Percentiles rank a stretch among this genome's conserved stretches.
Conservation (phyloP, 2,329 filamentous ascomycete species). For the Pestalotiopsis sp. region DNA sequence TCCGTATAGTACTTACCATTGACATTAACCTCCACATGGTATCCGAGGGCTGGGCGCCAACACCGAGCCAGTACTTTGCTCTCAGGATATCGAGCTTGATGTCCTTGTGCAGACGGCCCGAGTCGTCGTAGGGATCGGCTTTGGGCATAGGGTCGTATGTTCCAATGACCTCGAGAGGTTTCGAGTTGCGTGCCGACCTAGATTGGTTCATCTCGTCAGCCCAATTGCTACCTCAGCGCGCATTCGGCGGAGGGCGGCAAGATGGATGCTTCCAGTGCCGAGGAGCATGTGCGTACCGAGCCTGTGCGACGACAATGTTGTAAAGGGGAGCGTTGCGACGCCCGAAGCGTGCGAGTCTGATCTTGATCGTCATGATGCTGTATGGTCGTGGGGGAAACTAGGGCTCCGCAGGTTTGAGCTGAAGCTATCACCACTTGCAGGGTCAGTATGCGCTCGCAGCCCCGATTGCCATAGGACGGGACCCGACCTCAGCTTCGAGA, state of each 20-base stretch:
- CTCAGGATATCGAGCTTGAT: constrained; percentile 81
- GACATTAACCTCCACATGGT: constrained; percentile 83
- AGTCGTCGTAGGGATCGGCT: constrained; percentile 59
- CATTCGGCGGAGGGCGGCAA: neutral
- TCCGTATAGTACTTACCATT: constrained; percentile 60
- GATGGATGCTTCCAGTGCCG: neutral
- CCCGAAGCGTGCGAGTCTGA: constrained; percentile 92
- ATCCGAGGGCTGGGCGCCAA: constrained; percentile 92
- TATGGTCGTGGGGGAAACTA: too few relatives aligned
- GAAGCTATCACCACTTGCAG: constrained; percentile 1
- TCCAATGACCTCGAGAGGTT: constrained; percentile 90
- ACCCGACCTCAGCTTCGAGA: neutral
- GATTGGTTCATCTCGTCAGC: neutral
- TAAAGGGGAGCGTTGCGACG: constrained; percentile 88
- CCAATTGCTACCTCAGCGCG: neutral
- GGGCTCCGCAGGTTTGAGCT: neutral
- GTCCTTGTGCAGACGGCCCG: constrained; percentile 82
- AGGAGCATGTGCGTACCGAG: constrained; percentile 64
- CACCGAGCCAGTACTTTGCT: constrained; percentile 94
- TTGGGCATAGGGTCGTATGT: constrained; percentile 73
- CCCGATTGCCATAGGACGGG: neutral
- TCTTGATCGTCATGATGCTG: constrained; percentile 57
- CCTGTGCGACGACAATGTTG: constrained; percentile 96
- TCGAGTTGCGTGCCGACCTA: constrained; percentile 83
- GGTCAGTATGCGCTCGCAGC: neutral